A percentile compares a stretch with the other conserved stretches of the same genome.
Evolutionary conservation across 768 basidiomycete genomes (phyloP).

Genomic region (Termitomyces sp.): DNA sequence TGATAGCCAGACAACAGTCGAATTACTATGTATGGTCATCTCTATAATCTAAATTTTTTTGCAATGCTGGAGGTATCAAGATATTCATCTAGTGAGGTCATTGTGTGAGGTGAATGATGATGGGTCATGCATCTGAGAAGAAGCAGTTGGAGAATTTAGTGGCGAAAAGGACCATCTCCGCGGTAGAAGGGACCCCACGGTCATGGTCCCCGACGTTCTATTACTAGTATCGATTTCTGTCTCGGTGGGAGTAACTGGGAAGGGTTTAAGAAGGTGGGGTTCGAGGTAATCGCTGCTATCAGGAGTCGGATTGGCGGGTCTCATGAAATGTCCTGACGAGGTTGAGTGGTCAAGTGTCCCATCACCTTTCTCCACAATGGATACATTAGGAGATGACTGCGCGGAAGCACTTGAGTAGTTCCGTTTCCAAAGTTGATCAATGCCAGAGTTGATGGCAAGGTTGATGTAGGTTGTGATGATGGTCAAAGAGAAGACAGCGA

Average conservation of each 20-base stretch:
- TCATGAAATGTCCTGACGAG: constrained; percentile 19
- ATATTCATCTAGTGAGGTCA: constrained; percentile 3
- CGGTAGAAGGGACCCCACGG: constrained; percentile 35
- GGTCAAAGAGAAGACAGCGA: constrained; percentile 68
- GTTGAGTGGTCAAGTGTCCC: constrained; percentile 3
- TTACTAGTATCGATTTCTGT: constrained; percentile 30
- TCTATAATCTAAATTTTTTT: too few relatives aligned
- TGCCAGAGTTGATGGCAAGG: constrained; percentile 47
- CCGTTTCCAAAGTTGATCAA: constrained; percentile 27
- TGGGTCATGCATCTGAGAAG: constrained; percentile 13
- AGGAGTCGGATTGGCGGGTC: constrained; percentile 54
- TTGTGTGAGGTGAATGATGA: constrained; percentile 10
- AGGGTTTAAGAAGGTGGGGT: constrained; percentile 38
- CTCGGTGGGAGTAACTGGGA: constrained; percentile 41
- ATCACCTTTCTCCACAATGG: constrained; percentile 38
- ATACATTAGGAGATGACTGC: constrained; percentile 24
- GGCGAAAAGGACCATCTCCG: constrained; percentile 35
- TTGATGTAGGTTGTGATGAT: constrained; percentile 70
- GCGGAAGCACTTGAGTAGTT: constrained; percentile 1
- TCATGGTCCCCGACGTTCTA: constrained; percentile 30
- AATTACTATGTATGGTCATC: constrained; percentile 4
- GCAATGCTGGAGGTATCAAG: background rate
- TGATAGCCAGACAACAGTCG: background rate
- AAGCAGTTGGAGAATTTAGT: constrained; percentile 14
- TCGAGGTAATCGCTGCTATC: constrained; percentile 39